Conservation (phyloP, 2,329 filamentous ascomycete genomes). For the Alternaria consortialis region DNA sequence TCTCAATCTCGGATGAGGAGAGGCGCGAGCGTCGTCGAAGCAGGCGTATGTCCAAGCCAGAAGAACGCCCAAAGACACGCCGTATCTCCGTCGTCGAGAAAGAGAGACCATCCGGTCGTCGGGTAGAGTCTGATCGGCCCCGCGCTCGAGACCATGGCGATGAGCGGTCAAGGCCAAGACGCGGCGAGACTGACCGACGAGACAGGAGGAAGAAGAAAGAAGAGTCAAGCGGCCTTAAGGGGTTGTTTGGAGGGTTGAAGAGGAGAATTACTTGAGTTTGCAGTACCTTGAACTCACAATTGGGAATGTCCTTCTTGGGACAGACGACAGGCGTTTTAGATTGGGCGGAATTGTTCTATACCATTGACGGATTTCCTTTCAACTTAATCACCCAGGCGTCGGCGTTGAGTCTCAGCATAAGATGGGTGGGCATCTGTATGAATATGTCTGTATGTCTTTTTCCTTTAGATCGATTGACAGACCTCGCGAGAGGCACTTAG, state of each 20-base stretch:
- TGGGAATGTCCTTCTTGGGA: slow-evolving; percentile 13
- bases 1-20: slow-evolving; percentile 42
- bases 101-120: slow-evolving; percentile 39
- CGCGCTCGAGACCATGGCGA: slow-evolving; percentile 36
- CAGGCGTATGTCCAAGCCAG: slow-evolving; percentile 36
- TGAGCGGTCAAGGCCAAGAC: slow-evolving; percentile 31
- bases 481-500: slow-evolving; percentile 11
- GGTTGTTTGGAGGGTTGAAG: slow-evolving; percentile 45
- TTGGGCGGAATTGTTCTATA: slow-evolving; percentile 26
- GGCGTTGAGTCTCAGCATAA: slow-evolving; percentile 10
- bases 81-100: slow-evolving; percentile 44
- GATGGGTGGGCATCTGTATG: slow-evolving; percentile 18
- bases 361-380: slow-evolving; percentile 17
- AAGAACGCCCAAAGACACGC: slow-evolving; percentile 43
- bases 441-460: slow-evolving; percentile 1
- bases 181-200: slow-evolving; percentile 37
- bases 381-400: not conserved
- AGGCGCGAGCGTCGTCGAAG: slow-evolving; percentile 37
- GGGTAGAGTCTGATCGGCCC: slow-evolving; percentile 40
- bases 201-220: slow-evolving; percentile 42
- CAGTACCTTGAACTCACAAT: not conserved
- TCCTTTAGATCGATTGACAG: slow-evolving; percentile 6
- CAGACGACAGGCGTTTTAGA: slow-evolving; percentile 19
- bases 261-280: slow-evolving; percentile 35
- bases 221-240: slow-evolving; percentile 40